These are phyloP conservation scores for Suillus bovinus DNA, from an alignment of 768 basidiomycete genomes.

Conservation along the genomic window DNA sequence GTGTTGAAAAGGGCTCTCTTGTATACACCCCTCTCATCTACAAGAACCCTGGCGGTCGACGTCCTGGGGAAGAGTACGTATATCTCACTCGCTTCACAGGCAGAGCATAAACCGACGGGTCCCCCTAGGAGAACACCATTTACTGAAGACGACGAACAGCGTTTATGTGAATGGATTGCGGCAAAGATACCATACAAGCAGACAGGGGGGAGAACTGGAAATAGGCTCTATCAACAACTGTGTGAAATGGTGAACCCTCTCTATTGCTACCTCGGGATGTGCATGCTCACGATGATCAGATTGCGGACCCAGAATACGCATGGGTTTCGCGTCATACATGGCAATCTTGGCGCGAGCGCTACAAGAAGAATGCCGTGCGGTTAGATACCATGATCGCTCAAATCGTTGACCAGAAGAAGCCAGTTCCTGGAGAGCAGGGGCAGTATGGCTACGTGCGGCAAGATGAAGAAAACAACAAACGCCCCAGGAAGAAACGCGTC, in stretches of 20 bases:
- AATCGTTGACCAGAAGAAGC: conserved; percentile 72
- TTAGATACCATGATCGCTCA: conserved; percentile 63
- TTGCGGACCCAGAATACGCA: conserved; percentile 65
- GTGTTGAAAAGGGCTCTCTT: conserved; percentile 66
- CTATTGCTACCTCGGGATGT: not conserved
- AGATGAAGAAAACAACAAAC: conserved; percentile 67
- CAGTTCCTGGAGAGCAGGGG: conserved; percentile 70
- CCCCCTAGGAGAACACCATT: conserved; percentile 70
- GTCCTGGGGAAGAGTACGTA: conserved; percentile 78
- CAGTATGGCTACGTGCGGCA: conserved; percentile 82
- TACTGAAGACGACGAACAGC: conserved; percentile 72
- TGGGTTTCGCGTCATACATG: conserved; percentile 86
- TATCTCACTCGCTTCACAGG: conserved; percentile 1
- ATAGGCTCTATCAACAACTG: conserved; percentile 80
- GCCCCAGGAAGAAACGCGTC: conserved; percentile 48
- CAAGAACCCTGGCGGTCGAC: conserved; percentile 81
- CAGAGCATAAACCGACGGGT: not conserved
- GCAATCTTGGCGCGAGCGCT: conserved; percentile 89
- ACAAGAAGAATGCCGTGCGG: conserved; percentile 77
- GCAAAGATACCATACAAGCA: conserved; percentile 82
- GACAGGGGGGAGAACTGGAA: conserved; percentile 79
- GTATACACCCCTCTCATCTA: conserved; percentile 76
- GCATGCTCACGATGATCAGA: conserved; percentile 36
- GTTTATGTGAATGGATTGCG: conserved; percentile 78
- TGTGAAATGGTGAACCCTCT: conserved; percentile 58